These are phyloP conservation scores for Glycine soja DNA, from an alignment of 306 rosid species.

Conservation along the genomic window DNA sequence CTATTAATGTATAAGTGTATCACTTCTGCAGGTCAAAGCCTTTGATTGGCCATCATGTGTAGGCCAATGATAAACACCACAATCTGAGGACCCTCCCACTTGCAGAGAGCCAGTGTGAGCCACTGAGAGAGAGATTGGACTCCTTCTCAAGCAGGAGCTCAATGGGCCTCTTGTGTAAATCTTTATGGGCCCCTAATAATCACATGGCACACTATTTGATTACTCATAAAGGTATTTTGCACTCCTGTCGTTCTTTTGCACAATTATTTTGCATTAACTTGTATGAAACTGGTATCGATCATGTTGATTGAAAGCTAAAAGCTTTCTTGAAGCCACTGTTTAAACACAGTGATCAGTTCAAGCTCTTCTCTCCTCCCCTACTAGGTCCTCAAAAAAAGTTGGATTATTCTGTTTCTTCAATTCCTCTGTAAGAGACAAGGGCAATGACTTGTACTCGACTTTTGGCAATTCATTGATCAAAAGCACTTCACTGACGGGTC, in stretches of 20 bases:
- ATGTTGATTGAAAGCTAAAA: conserved; percentile 41
- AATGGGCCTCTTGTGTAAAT: conserved; percentile 57
- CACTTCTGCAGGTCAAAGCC: conserved; percentile 54
- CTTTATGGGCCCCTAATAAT: conserved; percentile 68
- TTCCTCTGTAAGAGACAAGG: conserved; percentile 9
- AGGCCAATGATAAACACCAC: conserved; percentile 63
- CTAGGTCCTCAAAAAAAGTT: conserved; percentile 42
- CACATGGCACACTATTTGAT: conserved; percentile 55
- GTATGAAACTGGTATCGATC: conserved; percentile 23
- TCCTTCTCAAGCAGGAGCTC: conserved; percentile 55
- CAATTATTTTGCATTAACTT: conserved; percentile 46
- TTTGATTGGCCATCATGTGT: conserved; percentile 54
- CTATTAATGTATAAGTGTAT: conserved; percentile 53
- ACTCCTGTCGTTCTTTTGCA: conserved; percentile 46
- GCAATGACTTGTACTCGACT: conserved; percentile 44
- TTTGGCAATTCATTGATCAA: conserved; percentile 25
- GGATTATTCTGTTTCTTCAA: conserved; percentile 41
- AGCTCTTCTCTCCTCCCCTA: conserved; percentile 30
- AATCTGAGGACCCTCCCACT: conserved; percentile 73
- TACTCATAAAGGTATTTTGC: conserved; percentile 54
- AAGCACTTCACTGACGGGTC: conserved; percentile 48
- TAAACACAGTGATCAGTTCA: conserved; percentile 43
- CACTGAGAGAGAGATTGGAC: conserved; percentile 60
- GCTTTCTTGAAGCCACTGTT: conserved; percentile 50
- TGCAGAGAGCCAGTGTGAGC: conserved; percentile 61